A percentile compares a stretch with the other conserved stretches of the same genome.
These are phyloP conservation scores for Stachybotrys chlorohalonatus DNA, from an alignment of 2,329 filamentous ascomycete species.

Conservation along the genomic window DNA sequence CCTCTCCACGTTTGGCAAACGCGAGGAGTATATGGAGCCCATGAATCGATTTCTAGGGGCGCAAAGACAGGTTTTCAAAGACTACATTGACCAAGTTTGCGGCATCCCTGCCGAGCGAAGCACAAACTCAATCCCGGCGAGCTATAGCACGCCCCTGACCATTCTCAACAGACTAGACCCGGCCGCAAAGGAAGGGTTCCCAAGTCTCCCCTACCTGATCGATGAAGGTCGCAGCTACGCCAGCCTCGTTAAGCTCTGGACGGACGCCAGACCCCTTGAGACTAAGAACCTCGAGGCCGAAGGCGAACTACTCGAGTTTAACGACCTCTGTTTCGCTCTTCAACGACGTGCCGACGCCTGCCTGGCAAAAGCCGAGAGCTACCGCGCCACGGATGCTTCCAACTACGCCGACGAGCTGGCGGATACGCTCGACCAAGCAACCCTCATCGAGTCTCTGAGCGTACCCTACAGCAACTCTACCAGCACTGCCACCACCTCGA, in stretches of 20 bases:
- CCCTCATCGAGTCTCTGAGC: slow-evolving; percentile 23
- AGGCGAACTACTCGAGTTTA: slow-evolving; percentile 45
- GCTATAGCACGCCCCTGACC: slow-evolving; percentile 86
- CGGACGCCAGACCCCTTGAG: slow-evolving; percentile 42
- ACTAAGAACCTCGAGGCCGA: slow-evolving; percentile 23
- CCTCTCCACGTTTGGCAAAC: slow-evolving; percentile 82
- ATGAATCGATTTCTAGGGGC: slow-evolving; percentile 83
- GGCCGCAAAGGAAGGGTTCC: slow-evolving; percentile 82
- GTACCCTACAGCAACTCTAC: slow-evolving; percentile 13
- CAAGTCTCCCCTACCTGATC: slow-evolving; percentile 84
- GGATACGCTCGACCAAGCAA: slow-evolving; percentile 38
- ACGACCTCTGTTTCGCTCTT: slow-evolving; percentile 38
- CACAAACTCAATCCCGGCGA: slow-evolving; percentile 61
- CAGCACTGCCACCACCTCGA: slow-evolving; percentile 2
- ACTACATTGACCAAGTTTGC: slow-evolving; percentile 81
- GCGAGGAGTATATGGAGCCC: slow-evolving; percentile 98
- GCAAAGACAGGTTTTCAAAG: slow-evolving; percentile 72
- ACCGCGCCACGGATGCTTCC: slow-evolving; percentile 27
- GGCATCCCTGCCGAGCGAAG: slow-evolving; percentile 65
- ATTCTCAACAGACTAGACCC: slow-evolving; percentile 77
- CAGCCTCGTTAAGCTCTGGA: slow-evolving; percentile 72
- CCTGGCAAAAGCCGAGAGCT: slow-evolving; percentile 36
- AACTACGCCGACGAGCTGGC: slow-evolving; percentile 27
- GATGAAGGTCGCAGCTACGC: slow-evolving; percentile 83
- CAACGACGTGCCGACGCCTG: slow-evolving; percentile 44